Evolutionary conservation across 2,329 filamentous ascomycete genomes (phyloP), one percentile per base, ranked within the genome.

Genomic region (Trematosphaeria pertusa): DNA sequence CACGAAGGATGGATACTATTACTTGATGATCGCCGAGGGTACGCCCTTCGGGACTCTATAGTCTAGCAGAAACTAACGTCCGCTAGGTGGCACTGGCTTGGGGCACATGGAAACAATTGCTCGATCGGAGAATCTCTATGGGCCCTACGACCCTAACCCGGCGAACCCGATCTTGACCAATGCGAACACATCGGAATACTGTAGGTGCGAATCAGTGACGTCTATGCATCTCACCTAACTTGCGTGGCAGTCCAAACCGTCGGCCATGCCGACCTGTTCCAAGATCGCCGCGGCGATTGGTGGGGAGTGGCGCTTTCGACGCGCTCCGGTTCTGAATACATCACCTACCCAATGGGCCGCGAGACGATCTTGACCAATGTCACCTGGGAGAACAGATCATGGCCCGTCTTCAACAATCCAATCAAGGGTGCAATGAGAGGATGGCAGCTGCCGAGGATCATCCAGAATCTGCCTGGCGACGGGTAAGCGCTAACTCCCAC

Each of bases 381-480:
- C 3, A 66, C 61, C 1, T 66, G 62, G 62, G 42, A 52, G 19
- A 45, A 53, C 31, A 59, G 60, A 6, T 39, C 52, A 5, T 84
- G 79, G 78, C 81, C 81, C 0, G 34, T 55, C 32, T 75, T 38
- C 52, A 77, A 42, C 37, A 43, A 58, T 30, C 73, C 70, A 1
- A 72, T 81, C 3, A 57, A 64, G 1, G 80, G 79, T 2, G 50
- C 54, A 3, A 79, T 81, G 76, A 62, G 46, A 28, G 78, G 78
- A 9, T 71, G 68, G 44, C 58, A 64, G 9, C 58, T 81, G 12
- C 77, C 78, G 0, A 48, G 63, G 0, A 41, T 54, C 1, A 65
- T 60, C 24, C 54, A 59, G 1, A 58, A 73, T 3, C 48, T 77
- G 2, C 68, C 69, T 5, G 76, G 76, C 4, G 39, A 65, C 33